phyloP scores from a whole-genome alignment of 2,329 filamentous ascomycete species.

The Colletotrichum costaricense region DNA sequence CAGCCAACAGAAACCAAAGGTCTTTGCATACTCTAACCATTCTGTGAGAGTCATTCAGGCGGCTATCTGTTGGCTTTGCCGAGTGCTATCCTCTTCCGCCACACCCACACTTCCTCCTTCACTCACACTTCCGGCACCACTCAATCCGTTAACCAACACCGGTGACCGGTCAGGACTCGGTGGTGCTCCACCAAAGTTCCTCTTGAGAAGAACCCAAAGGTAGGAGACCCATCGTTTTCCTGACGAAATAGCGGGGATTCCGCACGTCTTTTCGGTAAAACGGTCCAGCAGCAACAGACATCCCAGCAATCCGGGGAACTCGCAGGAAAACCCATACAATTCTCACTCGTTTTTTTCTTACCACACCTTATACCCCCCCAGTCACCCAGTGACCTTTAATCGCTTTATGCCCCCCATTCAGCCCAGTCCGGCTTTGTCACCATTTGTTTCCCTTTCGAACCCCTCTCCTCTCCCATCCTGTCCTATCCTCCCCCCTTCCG shows the following conservation, averaged over 20 bases:
- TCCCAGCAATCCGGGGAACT: constrained; percentile 12
- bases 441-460: not conserved
- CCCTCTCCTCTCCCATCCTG: not conserved
- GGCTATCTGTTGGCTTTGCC: not conserved
- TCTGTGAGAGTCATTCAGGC: not conserved
- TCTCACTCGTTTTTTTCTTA: not conserved
- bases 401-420: not conserved
- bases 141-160: not conserved
- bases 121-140: not conserved
- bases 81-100: not conserved
- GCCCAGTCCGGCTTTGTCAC: not conserved
- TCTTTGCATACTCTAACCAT: not conserved
- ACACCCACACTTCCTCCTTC: not conserved
- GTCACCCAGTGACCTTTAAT: not conserved
- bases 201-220: not conserved
- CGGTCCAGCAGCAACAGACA: not conserved
- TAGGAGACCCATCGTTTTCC: constrained; percentile 22
- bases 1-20: constrained; percentile 6
- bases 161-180: constrained; percentile 7
- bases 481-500: not conserved
- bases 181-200: constrained; percentile 18
- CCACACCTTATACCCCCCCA: too few relatives aligned
- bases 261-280: constrained; percentile 20
- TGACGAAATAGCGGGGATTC: constrained; percentile 33
- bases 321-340: not conserved